Percentiles rank a stretch among this genome's conserved stretches.
Conservation (phyloP, 75 land plant genomes). For the Pinus albicaulis region DNA sequence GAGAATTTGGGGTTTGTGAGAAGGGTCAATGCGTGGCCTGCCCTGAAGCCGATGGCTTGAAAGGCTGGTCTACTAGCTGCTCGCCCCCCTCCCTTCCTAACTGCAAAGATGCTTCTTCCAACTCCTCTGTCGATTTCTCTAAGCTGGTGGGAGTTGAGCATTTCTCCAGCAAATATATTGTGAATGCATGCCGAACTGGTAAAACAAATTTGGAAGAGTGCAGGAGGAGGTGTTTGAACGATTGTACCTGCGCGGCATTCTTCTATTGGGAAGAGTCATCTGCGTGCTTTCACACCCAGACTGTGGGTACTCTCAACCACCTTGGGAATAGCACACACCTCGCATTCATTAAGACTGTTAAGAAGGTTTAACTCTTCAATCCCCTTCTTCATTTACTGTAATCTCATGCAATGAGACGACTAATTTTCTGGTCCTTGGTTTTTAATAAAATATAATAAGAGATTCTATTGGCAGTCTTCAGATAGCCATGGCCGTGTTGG, state of each 20-base stretch:
- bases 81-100: constrained; percentile 11
- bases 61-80: constrained; percentile 37
- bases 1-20: constrained; percentile 36
- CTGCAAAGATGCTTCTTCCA: constrained; percentile 9
- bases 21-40: constrained; percentile 47
- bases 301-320: constrained; percentile 19
- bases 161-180: constrained; percentile 22
- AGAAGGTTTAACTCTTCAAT: too few relatives aligned
- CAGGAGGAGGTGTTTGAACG: constrained; percentile 26
- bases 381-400: too few relatives aligned
- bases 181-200: constrained; percentile 8
- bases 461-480: too few relatives aligned
- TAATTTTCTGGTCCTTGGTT: too few relatives aligned
- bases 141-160: constrained; percentile 43
- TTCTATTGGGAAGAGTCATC: constrained; percentile 32
- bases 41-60: constrained; percentile 25
- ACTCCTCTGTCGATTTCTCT: constrained; percentile 13
- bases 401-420: too few relatives aligned
- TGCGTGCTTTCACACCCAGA: constrained; percentile 40
- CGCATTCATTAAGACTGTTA: constrained; percentile 24
- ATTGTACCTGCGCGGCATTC: constrained; percentile 55
- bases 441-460: too few relatives aligned
- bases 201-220: constrained; percentile 24
- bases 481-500: too few relatives aligned
- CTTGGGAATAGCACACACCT: constrained; percentile 18